Evolutionary conservation across 805 yeast species (phyloP).

Genomic region (Wickerhamiella sorbophila): DNA sequence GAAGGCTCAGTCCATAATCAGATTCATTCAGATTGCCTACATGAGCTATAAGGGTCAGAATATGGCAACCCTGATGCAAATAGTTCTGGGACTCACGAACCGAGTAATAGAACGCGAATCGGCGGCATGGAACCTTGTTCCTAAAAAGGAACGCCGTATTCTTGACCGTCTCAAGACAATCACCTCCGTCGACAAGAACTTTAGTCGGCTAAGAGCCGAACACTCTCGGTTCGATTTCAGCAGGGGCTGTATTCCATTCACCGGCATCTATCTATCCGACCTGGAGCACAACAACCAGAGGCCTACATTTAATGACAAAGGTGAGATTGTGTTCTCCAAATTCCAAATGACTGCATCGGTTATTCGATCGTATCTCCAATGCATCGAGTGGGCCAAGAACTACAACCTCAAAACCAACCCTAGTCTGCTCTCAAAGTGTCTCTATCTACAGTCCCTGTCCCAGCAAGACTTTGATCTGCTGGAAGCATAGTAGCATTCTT

Average conservation of each 20-base stretch:
- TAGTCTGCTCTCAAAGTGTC: constrained; percentile 67
- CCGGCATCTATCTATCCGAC: constrained; percentile 75
- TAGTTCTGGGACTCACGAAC: constrained; percentile 60
- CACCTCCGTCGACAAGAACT: constrained; percentile 64
- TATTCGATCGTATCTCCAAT: constrained; percentile 60
- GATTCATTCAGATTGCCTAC: constrained; percentile 76
- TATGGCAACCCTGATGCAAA: constrained; percentile 76
- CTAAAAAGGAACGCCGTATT: constrained; percentile 55
- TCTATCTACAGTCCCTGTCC: constrained; percentile 20
- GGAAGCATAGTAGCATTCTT: neutral
- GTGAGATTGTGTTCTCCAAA: constrained; percentile 59
- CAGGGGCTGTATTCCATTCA: constrained; percentile 77
- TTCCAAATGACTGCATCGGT: constrained; percentile 63
- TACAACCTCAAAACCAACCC: constrained; percentile 43
- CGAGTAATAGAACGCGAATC: constrained; percentile 41
- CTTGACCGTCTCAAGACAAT: constrained; percentile 56
- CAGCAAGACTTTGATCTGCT: neutral
- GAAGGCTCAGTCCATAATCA: constrained; percentile 57
- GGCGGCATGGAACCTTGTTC: constrained; percentile 60
- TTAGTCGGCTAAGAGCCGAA: constrained; percentile 47
- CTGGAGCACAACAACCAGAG: constrained; percentile 59
- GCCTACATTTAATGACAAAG: constrained; percentile 32
- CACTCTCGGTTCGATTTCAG: constrained; percentile 46
- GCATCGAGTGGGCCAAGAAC: constrained; percentile 71
- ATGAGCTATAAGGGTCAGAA: constrained; percentile 62